phyloP scores from a whole-genome alignment of 495 filamentous ascomycete species.

The Talaromyces ruber region DNA sequence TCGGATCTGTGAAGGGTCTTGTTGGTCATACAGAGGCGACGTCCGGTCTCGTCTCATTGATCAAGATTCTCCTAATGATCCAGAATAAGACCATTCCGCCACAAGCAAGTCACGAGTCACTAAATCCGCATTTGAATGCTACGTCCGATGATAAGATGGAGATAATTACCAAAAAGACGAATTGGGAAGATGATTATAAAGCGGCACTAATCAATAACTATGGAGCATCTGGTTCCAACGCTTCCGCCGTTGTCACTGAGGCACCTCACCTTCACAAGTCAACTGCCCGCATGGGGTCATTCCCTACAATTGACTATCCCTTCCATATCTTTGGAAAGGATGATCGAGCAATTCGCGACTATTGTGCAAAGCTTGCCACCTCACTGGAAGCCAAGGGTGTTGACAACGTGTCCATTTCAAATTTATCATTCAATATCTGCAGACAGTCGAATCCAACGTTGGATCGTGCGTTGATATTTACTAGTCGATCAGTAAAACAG shows the following conservation, averaged over 20 bases:
- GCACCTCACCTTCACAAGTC: neutral
- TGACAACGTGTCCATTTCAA: neutral
- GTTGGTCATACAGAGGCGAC: conserved; percentile 45
- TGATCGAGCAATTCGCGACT: conserved; percentile 12
- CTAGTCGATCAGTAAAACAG: conserved; percentile 1
- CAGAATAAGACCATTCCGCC: conserved; percentile 29
- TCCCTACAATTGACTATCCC: conserved; percentile 15
- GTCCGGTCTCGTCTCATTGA: conserved; percentile 34
- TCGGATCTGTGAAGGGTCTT: conserved; percentile 41
- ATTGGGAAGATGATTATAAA: conserved; percentile 23
- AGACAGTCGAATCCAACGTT: conserved; percentile 15
- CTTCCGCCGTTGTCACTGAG: conserved; percentile 24
- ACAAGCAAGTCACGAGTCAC: conserved; percentile 26
- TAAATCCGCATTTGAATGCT: conserved; percentile 30
- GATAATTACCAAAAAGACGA: conserved; percentile 19
- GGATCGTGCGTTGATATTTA: conserved; percentile 5
- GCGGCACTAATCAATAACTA: conserved; percentile 41
- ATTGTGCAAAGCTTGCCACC: conserved; percentile 11
- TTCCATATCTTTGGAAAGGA: conserved; percentile 25
- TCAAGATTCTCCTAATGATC: conserved; percentile 44
- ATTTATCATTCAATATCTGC: conserved; percentile 12
- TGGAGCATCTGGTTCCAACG: conserved; percentile 39
- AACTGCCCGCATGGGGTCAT: neutral
- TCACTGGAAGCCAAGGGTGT: conserved; percentile 6
- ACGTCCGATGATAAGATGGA: conserved; percentile 26